Percentiles rank a stretch among this genome's conserved stretches.
These are phyloP conservation scores for Gossypium lobatum DNA, from an alignment of 441 rosid species.

Conservation along the genomic window DNA sequence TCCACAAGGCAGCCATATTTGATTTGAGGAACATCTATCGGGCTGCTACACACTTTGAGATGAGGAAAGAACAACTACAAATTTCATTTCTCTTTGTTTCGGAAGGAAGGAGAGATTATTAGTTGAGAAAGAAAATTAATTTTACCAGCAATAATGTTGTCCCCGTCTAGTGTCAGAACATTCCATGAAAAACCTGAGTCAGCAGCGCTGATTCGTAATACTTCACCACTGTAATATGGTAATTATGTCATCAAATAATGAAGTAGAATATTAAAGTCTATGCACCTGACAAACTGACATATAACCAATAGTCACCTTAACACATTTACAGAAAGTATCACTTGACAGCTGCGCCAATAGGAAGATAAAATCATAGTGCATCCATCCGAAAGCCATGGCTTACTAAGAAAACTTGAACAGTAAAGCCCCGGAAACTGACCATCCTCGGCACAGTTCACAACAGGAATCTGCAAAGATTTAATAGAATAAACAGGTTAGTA, in stretches of 20 bases:
- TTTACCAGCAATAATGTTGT: slow-evolving; percentile 75
- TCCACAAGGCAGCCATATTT: slow-evolving; percentile 54
- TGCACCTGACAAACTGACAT: slow-evolving; percentile 3
- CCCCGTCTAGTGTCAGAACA: slow-evolving; percentile 61
- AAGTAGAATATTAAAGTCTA: neutral
- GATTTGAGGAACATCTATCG: slow-evolving; percentile 61
- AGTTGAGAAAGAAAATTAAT: slow-evolving; percentile 8
- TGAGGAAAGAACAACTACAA: slow-evolving; percentile 6
- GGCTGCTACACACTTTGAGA: slow-evolving; percentile 76
- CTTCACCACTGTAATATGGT: slow-evolving; percentile 52
- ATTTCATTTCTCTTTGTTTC: slow-evolving; percentile 17
- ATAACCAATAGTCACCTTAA: slow-evolving; percentile 39
- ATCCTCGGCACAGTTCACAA: slow-evolving; percentile 58
- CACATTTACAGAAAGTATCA: slow-evolving; percentile 58
- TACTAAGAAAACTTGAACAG: slow-evolving; percentile 34
- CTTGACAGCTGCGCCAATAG: slow-evolving; percentile 66
- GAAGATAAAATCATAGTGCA: slow-evolving; percentile 69
- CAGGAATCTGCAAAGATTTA: slow-evolving; percentile 52
- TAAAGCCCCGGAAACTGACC: slow-evolving; percentile 92
- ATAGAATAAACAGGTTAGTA: neutral
- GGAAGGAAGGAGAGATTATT: neutral
- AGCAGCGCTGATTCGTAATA: slow-evolving; percentile 57
- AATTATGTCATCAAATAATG: slow-evolving; percentile 14
- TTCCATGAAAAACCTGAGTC: slow-evolving; percentile 69
- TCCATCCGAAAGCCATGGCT: slow-evolving; percentile 95